These are phyloP conservation scores for Penicillium janthinellum DNA, from an alignment of 2,329 filamentous ascomycete genomes.

Conservation along the genomic window DNA sequence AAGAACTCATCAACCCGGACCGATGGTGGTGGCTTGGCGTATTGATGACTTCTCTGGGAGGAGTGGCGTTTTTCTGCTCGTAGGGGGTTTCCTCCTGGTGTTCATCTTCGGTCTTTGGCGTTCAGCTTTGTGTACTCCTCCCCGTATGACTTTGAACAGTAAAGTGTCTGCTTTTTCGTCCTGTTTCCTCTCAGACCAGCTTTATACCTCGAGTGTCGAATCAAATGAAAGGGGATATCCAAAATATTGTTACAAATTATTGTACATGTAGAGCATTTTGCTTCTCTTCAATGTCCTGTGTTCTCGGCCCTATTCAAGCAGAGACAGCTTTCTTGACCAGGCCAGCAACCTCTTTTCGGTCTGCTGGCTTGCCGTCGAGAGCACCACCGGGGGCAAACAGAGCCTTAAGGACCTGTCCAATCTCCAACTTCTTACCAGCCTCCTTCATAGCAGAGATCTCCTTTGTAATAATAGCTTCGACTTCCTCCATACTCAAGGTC, in stretches of 20 bases:
- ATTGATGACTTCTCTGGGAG: slow-evolving; percentile 49
- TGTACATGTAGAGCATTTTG: slow-evolving; percentile 19
- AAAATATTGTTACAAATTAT: slow-evolving; percentile 26
- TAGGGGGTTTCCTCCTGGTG: slow-evolving; percentile 6
- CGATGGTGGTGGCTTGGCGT: slow-evolving; percentile 53
- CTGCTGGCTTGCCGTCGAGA: slow-evolving; percentile 48
- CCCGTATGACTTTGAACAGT: not conserved
- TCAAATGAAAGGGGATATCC: not conserved
- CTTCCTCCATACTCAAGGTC: slow-evolving; percentile 45
- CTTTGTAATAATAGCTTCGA: slow-evolving; percentile 39
- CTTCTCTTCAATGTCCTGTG: not conserved
- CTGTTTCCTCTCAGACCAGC: not conserved
- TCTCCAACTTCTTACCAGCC: slow-evolving; percentile 38
- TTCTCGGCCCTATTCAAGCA: slow-evolving; percentile 6
- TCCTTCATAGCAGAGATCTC: slow-evolving; percentile 40
- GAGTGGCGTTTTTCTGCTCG: slow-evolving; percentile 40
- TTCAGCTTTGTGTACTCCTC: not conserved
- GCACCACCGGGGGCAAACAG: slow-evolving; percentile 45
- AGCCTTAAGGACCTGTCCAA: slow-evolving; percentile 46
- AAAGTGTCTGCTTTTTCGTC: not conserved
- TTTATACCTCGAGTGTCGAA: not conserved
- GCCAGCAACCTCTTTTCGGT: slow-evolving; percentile 45
- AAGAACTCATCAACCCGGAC: slow-evolving; percentile 43
- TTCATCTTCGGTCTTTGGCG: not conserved
- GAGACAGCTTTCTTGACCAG: slow-evolving; percentile 42